Conservation (phyloP, 495 filamentous ascomycete species). For the Tetracladium setigerum region DNA sequence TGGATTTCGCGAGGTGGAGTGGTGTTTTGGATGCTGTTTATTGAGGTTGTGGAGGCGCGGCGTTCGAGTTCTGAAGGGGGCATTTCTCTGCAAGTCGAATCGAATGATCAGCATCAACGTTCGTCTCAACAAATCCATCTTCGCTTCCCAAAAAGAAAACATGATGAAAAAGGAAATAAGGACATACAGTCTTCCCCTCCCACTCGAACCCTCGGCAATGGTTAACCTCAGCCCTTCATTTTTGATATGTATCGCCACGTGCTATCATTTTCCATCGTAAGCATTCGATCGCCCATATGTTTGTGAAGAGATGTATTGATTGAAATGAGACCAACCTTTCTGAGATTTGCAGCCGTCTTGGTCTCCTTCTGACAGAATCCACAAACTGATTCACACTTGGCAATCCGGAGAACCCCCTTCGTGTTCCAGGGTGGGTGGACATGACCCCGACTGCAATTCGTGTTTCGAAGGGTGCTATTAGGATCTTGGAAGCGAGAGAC, state of each 20-base stretch:
- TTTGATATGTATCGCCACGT: conserved; percentile 22
- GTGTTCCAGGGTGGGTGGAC: conserved; percentile 20
- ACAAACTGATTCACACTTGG: conserved; percentile 19
- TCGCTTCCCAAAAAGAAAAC: not conserved
- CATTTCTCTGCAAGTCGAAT: conserved; percentile 12
- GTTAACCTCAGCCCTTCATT: conserved; percentile 18
- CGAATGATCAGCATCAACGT: not conserved
- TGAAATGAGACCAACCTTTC: conserved; percentile 15
- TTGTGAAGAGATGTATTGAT: too few species aligned
- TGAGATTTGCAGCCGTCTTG: conserved; percentile 19
- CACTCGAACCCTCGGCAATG: conserved; percentile 18
- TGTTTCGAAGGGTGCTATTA: conserved; percentile 6
- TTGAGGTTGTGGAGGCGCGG: conserved; percentile 6
- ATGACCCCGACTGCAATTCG: conserved; percentile 20
- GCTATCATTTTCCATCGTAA: conserved; percentile 5
- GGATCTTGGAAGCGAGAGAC: too few species aligned
- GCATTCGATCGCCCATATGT: not conserved
- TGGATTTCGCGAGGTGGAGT: too few species aligned
- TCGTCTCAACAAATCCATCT: not conserved
- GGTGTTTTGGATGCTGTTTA: too few species aligned
- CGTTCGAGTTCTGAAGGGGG: conserved; percentile 2
- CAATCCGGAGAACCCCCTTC: conserved; percentile 13
- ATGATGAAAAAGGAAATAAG: not conserved
- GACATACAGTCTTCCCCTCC: conserved; percentile 14
- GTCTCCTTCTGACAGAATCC: conserved; percentile 22